Conservation (phyloP, 441 rosid species). For the Lepidium campestre region DNA sequence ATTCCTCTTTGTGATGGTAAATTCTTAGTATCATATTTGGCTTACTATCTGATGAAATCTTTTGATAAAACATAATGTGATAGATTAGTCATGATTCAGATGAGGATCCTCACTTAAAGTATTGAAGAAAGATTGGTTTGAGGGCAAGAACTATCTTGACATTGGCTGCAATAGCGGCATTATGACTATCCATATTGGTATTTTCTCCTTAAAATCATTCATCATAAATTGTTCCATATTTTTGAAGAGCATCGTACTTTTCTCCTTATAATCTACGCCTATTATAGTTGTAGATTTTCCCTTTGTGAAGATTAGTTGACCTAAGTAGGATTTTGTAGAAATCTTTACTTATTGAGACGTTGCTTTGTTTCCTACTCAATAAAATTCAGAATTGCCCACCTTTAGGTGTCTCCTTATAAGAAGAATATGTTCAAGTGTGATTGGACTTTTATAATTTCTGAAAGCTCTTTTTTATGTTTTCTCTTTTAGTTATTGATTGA, state of each 20-base stretch:
- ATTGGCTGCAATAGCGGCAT: constrained; percentile 89
- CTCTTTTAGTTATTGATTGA: neutral
- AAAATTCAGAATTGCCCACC: neutral
- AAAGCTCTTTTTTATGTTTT: neutral
- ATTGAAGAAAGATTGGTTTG: constrained; percentile 72
- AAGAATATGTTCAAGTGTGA: neutral
- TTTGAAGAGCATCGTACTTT: neutral
- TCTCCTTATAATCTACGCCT: neutral
- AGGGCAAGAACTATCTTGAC: constrained; percentile 76
- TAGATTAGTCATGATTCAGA: constrained; percentile 58
- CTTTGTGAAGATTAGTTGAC: neutral
- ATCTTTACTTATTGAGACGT: neutral
- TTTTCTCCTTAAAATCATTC: neutral
- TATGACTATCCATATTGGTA: constrained; percentile 73
- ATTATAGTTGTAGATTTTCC: neutral
- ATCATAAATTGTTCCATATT: neutral
- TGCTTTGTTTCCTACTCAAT: neutral
- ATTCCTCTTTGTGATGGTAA: neutral
- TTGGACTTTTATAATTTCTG: neutral
- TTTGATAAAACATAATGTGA: neutral
- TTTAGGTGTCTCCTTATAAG: neutral
- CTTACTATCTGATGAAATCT: neutral
- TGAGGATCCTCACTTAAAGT: constrained; percentile 81
- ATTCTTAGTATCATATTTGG: neutral
- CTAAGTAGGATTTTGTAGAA: neutral